These are phyloP conservation scores for Annulohypoxylon maeteangense DNA, from an alignment of 495 filamentous ascomycete species.

Conservation along the genomic window DNA sequence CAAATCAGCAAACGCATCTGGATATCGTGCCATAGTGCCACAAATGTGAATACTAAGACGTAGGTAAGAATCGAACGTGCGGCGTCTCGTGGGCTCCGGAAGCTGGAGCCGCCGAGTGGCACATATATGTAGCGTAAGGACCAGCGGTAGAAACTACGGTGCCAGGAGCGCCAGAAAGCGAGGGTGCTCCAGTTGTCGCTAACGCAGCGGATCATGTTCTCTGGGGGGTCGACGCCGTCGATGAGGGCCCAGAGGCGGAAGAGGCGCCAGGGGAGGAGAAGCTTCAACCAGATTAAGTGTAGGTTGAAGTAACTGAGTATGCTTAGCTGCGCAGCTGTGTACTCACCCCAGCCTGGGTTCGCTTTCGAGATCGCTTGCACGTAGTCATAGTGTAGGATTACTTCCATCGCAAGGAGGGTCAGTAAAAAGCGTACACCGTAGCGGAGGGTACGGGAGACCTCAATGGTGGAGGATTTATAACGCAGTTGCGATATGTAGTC, in stretches of 20 bases:
- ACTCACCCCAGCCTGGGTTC: constrained; percentile 78
- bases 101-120: constrained; percentile 79
- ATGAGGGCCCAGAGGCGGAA: constrained; percentile 94
- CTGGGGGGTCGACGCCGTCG: constrained; percentile 92
- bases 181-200: constrained; percentile 91
- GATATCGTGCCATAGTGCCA: constrained; percentile 98
- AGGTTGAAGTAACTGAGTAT: constrained; percentile 97
- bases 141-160: constrained; percentile 94
- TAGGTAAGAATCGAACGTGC: constrained; percentile 73
- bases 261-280: constrained; percentile 95
- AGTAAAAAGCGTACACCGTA: constrained; percentile 89
- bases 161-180: constrained; percentile 97
- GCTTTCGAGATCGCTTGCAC: constrained; percentile 91
- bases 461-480: constrained; percentile 75
- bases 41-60: constrained; percentile 92
- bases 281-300: constrained; percentile 97
- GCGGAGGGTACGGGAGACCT: constrained; percentile 68
- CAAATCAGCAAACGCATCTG: constrained; percentile 91
- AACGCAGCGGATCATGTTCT: constrained; percentile 98
- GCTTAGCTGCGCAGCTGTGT: constrained; percentile 87
- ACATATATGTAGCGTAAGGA: constrained; percentile 94
- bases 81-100: constrained; percentile 48
- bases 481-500: constrained; percentile 90
- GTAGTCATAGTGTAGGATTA: constrained; percentile 94
- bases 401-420: constrained; percentile 87